Base-by-base conservation (phyloP, 2,329 filamentous ascomycete genomes). In the Ascochyta pisi region DNA sequence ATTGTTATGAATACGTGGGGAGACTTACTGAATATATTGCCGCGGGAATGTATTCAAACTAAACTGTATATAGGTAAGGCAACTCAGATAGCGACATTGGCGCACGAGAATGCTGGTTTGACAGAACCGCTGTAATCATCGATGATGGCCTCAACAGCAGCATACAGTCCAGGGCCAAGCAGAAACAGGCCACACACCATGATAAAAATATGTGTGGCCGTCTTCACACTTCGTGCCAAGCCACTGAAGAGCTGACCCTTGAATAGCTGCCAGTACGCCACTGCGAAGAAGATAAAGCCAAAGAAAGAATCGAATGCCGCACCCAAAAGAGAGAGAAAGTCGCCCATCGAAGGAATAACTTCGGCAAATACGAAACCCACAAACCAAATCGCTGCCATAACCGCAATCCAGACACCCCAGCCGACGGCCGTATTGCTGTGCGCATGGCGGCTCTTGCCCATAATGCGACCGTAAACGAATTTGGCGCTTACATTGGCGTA, bases 231-330 rank as follows among this genome's bases (percentile, higher is more conserved):
- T 50, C 78, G 72, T 0, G 62, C 53, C 0, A 68, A 43, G 3
- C 75, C 73, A 1, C 47, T 43, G 48, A 81, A 83, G 22, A 82
- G 81, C 58, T 91, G 88, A 0, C 83, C 87, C 24, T 78, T 78
- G 49, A 89, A 83, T 88, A 93, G 90, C 50, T 89, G 84, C 69
- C 92, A 84, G 70, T 91, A 93, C 1, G 90, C 90, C 1, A 91
- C 83, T 9, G 89, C 90, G 88, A 90, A 96, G 81, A 96, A 96
- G 72, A 96, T 96, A 81, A 96, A 96, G 23, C 93, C 93, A 67
- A 93, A 93, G 82, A 92, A 93, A 50, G 89, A 93, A 77, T 96
- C 91, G 69, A 96, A 96, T 1, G 96, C 83, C 1, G 91, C 91
- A 13, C 87, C 89, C 86, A 91, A 89, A 57, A 91, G 80, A 4